Base-by-base conservation (phyloP, 2,329 filamentous ascomycete genomes). In the Aspergillus floridensis region DNA sequence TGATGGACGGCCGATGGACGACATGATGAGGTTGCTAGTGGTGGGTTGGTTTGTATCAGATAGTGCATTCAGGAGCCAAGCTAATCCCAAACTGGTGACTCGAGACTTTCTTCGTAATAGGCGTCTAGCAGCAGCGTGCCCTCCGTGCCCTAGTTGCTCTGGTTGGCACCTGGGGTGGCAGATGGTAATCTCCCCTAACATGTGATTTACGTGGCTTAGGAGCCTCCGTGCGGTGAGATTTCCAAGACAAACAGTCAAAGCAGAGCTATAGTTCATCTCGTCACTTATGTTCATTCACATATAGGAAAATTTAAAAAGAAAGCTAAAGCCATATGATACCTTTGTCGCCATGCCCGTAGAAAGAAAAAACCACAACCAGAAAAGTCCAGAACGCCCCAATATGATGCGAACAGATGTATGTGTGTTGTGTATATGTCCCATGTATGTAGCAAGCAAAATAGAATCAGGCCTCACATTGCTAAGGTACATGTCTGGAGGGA, bases 11-110 rank as follows among this genome's bases (percentile, higher is more conserved):
- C 24, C 24, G 50, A 46, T 53, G 46, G 44, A 49, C 55, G 48
- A 52, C 53, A 58, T 57, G 58, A 46, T 57, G 58, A 46, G 22
- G 61, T 48, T 56, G 53, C 41, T 57, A 46, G 54, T 58, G 51
- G 55, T 47, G 29, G 41, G 11, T 38, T 46, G 57, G 49, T 54
- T 61, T 65, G 58, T 64, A 65, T 59, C 46, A 60, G 53, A 57
- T 63, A 59, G 61, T 46, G 50, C 49, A 54, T 63, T 44, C 38
- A 44, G 38, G 38, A 53, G 57, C 55, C 51, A 60, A 48, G 47
- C 58, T 58, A 63, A 22, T 52, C 57, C 58, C 60, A 58, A 32
- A 53, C 55, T 58, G 57, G 58, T 62, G 57, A 52, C 53, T 26
- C 29, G 54, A 44, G 50, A 3, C 16, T 19, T 31, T 51, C 16